Percentiles rank a stretch among this genome's conserved stretches.
Evolutionary conservation across 495 filamentous ascomycete species (phyloP).

Genomic region (Tuber aestivum): DNA sequence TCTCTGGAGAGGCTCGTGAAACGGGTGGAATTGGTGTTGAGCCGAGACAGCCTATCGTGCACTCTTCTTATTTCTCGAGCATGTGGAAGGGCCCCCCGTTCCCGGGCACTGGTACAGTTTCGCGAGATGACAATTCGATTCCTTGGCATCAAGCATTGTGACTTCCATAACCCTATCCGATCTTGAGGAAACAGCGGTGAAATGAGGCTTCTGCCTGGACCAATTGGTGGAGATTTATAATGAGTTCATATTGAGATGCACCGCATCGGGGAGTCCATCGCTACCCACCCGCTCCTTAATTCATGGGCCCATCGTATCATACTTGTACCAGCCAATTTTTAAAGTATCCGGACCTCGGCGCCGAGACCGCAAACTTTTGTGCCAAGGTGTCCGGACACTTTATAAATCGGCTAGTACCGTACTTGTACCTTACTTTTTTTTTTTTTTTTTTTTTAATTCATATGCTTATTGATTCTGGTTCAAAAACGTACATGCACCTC

Average conservation of each 20-base stretch:
- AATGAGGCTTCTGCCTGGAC: neutral
- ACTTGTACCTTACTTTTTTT: too few relatives aligned
- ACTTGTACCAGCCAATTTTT: too few relatives aligned
- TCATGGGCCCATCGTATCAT: neutral
- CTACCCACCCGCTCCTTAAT: neutral
- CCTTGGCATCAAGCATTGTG: neutral
- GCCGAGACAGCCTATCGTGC: neutral
- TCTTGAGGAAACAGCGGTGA: neutral
- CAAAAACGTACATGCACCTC: too few relatives aligned
- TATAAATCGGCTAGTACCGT: too few relatives aligned
- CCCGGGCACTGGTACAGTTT: neutral
- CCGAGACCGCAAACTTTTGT: too few relatives aligned
- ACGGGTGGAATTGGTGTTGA: neutral
- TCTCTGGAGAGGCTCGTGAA: neutral
- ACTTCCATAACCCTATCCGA: neutral
- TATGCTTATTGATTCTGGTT: too few relatives aligned
- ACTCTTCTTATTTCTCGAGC: neutral
- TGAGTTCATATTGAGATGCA: neutral
- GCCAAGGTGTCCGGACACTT: too few relatives aligned
- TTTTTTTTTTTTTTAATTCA: too few relatives aligned
- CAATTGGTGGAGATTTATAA: neutral
- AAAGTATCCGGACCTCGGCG: too few relatives aligned
- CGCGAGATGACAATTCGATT: neutral
- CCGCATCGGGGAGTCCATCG: neutral
- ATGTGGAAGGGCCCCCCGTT: neutral